A percentile compares a stretch with the other conserved stretches of the same genome.
These are phyloP conservation scores for Tylopilus vinaceipallidus DNA, from an alignment of 768 basidiomycete genomes.

Conservation along the genomic window DNA sequence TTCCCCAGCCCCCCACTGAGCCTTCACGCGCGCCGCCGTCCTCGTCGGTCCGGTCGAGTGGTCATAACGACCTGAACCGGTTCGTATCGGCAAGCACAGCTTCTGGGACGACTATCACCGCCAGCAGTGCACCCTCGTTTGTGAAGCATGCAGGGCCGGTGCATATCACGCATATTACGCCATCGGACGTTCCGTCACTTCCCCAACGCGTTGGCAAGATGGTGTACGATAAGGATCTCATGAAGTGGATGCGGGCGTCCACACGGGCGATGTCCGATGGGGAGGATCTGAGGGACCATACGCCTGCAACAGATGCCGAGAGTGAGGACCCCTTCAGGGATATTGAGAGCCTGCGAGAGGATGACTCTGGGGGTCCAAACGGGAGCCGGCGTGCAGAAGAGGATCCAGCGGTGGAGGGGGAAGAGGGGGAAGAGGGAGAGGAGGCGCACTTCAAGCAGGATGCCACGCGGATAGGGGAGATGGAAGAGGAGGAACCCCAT, in stretches of 20 bases:
- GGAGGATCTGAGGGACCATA: constrained; percentile 32
- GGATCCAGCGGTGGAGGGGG: constrained; percentile 6
- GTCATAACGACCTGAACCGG: constrained; percentile 77
- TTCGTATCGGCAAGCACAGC: constrained; percentile 89
- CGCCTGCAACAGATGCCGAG: constrained; percentile 38
- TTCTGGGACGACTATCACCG: constrained; percentile 68
- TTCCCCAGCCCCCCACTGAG: constrained; percentile 34
- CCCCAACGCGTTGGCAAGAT: constrained; percentile 84
- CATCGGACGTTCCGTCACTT: constrained; percentile 70
- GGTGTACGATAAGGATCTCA: constrained; percentile 79
- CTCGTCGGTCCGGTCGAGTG: constrained; percentile 48
- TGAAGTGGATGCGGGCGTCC: constrained; percentile 80
- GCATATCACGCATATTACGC: constrained; percentile 78
- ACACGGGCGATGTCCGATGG: constrained; percentile 32
- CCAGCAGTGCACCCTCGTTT: constrained; percentile 75
- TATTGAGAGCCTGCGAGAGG: constrained; percentile 81
- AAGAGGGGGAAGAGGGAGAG: constrained; percentile 13
- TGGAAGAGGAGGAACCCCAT: constrained; percentile 42
- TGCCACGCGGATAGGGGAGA: constrained; percentile 45
- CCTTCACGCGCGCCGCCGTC: constrained; percentile 43
- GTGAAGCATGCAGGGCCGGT: constrained; percentile 80
- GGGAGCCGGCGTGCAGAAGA: neutral
- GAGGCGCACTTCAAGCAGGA: constrained; percentile 19
- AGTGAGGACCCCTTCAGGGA: constrained; percentile 92
- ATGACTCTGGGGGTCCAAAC: constrained; percentile 38